A percentile compares a stretch with the other conserved stretches of the same genome.
These are phyloP conservation scores for Penicillium sp. DNA, from an alignment of 2,329 filamentous ascomycete species.

Conservation along the genomic window DNA sequence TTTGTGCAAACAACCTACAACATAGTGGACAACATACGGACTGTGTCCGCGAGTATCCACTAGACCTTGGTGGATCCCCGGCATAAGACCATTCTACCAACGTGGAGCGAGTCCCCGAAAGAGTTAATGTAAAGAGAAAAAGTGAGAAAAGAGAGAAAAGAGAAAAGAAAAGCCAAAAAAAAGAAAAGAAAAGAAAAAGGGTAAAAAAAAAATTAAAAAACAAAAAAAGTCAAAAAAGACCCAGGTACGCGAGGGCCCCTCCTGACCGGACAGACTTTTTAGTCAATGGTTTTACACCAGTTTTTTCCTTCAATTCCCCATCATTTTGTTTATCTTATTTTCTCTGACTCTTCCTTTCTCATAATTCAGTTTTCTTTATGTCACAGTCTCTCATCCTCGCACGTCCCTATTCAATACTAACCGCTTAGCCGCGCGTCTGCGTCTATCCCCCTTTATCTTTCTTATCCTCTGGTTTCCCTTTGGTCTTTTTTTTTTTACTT, in stretches of 20 bases:
- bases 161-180: constrained; percentile 8
- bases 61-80: constrained; percentile 9
- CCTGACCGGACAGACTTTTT: constrained; percentile 30
- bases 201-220: constrained; percentile 10
- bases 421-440: constrained; percentile 43
- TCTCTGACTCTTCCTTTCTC: constrained; percentile 31
- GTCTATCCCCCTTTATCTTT: constrained; percentile 13
- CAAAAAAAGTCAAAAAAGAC: constrained; percentile 19
- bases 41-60: no score
- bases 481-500: neutral
- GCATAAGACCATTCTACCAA: constrained; percentile 17
- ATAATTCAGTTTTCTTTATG: constrained; percentile 42
- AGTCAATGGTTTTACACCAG: constrained; percentile 45
- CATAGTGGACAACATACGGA: no score
- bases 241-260: constrained; percentile 13
- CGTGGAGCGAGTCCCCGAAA: constrained; percentile 6
- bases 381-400: constrained; percentile 36
- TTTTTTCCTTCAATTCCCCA: constrained; percentile 28
- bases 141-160: constrained; percentile 9
- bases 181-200: constrained; percentile 9
- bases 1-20: no score
- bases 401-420: constrained; percentile 36
- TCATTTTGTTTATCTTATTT: constrained; percentile 30
- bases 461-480: constrained; percentile 6
- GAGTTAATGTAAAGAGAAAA: constrained; percentile 12